A percentile compares a stretch with the other conserved stretches of the same genome.
Conservation (phyloP, 2,329 filamentous ascomycete genomes). For the Xylariaceae sp. region DNA sequence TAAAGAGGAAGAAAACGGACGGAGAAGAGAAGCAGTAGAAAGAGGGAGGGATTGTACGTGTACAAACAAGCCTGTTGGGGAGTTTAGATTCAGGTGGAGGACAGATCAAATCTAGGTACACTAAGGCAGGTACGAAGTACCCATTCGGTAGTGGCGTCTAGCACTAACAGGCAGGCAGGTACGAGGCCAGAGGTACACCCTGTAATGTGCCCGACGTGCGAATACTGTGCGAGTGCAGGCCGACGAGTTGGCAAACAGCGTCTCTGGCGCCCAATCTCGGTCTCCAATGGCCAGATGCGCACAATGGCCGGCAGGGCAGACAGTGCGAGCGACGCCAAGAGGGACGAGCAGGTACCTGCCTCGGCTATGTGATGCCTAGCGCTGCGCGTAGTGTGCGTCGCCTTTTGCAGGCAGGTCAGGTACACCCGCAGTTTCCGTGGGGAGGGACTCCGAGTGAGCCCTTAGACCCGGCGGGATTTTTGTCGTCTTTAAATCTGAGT, state of each 20-base stretch:
- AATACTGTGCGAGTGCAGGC: not conserved
- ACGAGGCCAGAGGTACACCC: not conserved
- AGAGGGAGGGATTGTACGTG: conserved; percentile 15
- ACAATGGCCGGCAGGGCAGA: not conserved
- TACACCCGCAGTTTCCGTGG: too few species aligned
- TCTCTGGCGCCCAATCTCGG: not conserved
- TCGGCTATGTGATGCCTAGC: not conserved
- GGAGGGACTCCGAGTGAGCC: too few species aligned
- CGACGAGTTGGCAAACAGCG: not conserved
- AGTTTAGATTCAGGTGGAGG: conserved; percentile 8
- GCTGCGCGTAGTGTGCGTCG: not conserved
- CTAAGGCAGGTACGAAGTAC: not conserved
- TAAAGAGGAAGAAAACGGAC: conserved; percentile 23
- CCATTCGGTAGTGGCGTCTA: not conserved
- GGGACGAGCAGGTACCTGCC: not conserved
- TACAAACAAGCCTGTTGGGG: conserved; percentile 13
- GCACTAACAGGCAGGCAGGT: not conserved
- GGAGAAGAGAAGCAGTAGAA: conserved; percentile 20
- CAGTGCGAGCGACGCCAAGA: not conserved
- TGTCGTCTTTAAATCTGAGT: too few species aligned
- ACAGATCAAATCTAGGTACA: not conserved
- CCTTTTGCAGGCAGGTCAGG: too few species aligned
- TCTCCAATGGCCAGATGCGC: not conserved
- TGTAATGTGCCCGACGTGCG: not conserved
- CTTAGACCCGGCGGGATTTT: too few species aligned